A percentile compares a stretch with the other conserved stretches of the same genome.
phyloP scores from a whole-genome alignment of 1,139 yeast species.

The Blastobotrys malaysiensis region DNA sequence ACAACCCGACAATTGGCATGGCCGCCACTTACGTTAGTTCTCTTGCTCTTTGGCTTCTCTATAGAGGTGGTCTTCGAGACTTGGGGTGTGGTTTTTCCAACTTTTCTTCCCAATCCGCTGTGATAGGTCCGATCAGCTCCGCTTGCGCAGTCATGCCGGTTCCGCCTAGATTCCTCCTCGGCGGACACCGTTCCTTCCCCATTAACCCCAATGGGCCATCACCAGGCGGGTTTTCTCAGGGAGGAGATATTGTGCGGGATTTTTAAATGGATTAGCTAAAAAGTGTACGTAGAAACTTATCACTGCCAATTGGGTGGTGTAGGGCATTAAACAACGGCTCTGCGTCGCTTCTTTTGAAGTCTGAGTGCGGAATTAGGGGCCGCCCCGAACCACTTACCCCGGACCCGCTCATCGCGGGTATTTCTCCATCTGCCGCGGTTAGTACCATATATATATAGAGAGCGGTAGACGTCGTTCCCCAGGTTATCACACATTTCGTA shows the following conservation, averaged over 20 bases:
- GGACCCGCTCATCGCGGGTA: background rate
- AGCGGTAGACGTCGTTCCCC: background rate
- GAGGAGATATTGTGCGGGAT: too few species aligned
- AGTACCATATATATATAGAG: background rate
- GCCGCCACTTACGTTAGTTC: background rate
- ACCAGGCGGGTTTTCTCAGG: too few species aligned
- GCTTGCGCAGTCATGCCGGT: constrained; percentile 2
- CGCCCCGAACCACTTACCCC: background rate
- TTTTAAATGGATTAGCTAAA: too few species aligned
- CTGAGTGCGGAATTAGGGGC: background rate
- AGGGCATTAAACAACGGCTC: too few species aligned
- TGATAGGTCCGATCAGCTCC: background rate
- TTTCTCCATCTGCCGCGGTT: background rate
- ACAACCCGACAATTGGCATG: background rate
- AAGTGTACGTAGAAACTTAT: too few species aligned
- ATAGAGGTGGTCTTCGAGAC: background rate
- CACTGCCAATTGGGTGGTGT: too few species aligned
- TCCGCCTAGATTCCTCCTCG: background rate
- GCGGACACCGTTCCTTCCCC: background rate
- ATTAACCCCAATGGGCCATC: too few species aligned
- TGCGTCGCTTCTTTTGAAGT: background rate
- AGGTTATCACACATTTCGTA: background rate
- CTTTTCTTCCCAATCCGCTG: background rate
- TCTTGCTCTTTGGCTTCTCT: background rate
- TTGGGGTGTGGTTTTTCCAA: background rate